A percentile compares a stretch with the other conserved stretches of the same genome.
phyloP scores from a whole-genome alignment of 148 eudicot species.

The Euryodendron excelsum region DNA sequence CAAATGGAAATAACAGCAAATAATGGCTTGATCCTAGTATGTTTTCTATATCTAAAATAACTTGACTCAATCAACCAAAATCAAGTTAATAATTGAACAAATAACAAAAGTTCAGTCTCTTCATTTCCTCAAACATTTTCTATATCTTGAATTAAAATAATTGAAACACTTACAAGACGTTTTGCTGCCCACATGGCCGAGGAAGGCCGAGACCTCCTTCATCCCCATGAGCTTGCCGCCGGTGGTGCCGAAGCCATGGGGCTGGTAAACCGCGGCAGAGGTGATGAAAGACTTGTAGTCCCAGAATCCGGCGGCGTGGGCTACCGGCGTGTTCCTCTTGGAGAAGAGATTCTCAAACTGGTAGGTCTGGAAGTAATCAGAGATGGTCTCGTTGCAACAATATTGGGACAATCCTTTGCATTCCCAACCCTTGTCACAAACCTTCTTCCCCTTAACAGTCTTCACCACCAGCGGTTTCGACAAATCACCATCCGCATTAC shows the following conservation, averaged over 20 bases:
- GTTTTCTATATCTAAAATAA: too few species aligned
- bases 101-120: too few species aligned
- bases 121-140: too few species aligned
- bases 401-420: constrained; percentile 52
- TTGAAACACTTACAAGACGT: constrained; percentile 71
- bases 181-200: constrained; percentile 84
- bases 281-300: constrained; percentile 68
- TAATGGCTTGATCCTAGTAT: too few species aligned
- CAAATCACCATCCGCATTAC: constrained; percentile 22
- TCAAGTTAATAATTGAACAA: too few species aligned
- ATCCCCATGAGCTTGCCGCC: constrained; percentile 58
- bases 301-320: constrained; percentile 92
- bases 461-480: constrained; percentile 39
- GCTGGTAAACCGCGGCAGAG: constrained; percentile 61
- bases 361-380: constrained; percentile 67
- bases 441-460: constrained; percentile 58
- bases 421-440: constrained; percentile 79
- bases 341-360: constrained; percentile 84
- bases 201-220: constrained; percentile 83
- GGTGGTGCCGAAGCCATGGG: constrained; percentile 78
- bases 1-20: too few species aligned
- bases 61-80: too few species aligned
- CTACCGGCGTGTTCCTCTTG: constrained; percentile 70
- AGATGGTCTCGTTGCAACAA: constrained; percentile 81
- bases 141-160: neutral